Conservation (phyloP, 2,329 filamentous ascomycete species). For the Fusarium equiseti region DNA sequence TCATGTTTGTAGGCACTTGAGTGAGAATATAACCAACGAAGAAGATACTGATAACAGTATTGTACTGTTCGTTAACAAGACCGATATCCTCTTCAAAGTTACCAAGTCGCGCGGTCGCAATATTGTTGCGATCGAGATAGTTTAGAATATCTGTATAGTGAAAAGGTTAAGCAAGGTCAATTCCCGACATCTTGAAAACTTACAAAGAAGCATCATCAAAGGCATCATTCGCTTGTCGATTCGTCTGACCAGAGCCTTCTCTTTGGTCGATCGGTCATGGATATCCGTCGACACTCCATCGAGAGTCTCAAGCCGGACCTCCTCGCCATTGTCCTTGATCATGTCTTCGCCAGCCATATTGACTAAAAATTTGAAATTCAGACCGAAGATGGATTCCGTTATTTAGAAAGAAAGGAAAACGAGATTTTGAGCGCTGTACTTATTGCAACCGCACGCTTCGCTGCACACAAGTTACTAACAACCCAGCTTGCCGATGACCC, state of each 20-base stretch:
- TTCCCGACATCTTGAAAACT: not conserved
- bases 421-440: no score
- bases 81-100: slow-evolving; percentile 23
- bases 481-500: not conserved
- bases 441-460: no score
- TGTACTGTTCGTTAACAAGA: slow-evolving; percentile 25
- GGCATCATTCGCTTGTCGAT: slow-evolving; percentile 29
- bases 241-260: slow-evolving; percentile 5
- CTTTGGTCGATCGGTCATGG: not conserved
- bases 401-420: no score
- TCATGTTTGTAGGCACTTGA: not conserved
- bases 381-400: no score
- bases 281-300: not conserved
- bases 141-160: slow-evolving; percentile 5
- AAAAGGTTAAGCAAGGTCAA: not conserved
- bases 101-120: slow-evolving; percentile 24
- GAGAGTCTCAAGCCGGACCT: slow-evolving; percentile 9
- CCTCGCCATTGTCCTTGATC: not conserved
- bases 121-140: slow-evolving; percentile 27
- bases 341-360: slow-evolving; percentile 3
- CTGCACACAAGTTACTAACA: no score
- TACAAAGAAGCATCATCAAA: slow-evolving; percentile 20
- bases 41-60: slow-evolving; percentile 54
- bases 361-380: no score
- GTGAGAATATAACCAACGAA: slow-evolving; percentile 6